These are phyloP conservation scores for Gonium pectorale DNA, from an alignment of 139 green algal species.

Conservation along the genomic window DNA sequence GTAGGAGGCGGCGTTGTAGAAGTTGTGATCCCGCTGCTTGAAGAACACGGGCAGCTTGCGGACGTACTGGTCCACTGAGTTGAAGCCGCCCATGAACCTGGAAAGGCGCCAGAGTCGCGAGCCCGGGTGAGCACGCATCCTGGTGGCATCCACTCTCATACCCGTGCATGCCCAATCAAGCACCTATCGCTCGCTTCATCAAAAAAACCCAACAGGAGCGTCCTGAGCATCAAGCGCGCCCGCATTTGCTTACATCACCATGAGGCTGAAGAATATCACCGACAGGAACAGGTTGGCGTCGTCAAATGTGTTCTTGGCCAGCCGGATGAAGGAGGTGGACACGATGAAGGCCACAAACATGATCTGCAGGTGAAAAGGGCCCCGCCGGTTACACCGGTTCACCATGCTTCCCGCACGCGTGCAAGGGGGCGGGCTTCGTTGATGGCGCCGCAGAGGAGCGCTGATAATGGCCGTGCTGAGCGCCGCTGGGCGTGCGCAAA, in stretches of 20 bases:
- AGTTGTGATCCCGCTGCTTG: conserved; percentile 82
- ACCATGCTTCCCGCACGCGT: no score
- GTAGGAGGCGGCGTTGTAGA: conserved; percentile 70
- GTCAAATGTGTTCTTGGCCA: conserved; percentile 1
- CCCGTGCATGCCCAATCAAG: not conserved
- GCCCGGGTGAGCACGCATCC: no score
- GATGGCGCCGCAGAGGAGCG: no score
- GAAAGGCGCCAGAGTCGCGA: no score
- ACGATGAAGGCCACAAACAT: conserved; percentile 49
- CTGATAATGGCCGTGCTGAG: no score
- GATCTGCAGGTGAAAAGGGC: not conserved
- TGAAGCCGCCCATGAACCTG: conserved; percentile 28
- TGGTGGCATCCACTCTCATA: no score
- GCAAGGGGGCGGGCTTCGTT: no score
- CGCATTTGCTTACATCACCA: conserved; percentile 51
- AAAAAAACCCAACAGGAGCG: not conserved
- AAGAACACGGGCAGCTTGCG: conserved; percentile 75
- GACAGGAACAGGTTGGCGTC: conserved; percentile 29
- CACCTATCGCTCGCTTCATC: not conserved
- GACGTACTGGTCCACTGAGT: not conserved
- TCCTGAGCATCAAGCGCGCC: not conserved
- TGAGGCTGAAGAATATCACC: conserved; percentile 61
- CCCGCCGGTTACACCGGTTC: no score
- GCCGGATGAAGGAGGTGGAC: conserved; percentile 48
- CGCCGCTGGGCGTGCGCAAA: no score